Conservation (phyloP, 2,329 filamentous ascomycete genomes). For the Penicillium sp. region DNA sequence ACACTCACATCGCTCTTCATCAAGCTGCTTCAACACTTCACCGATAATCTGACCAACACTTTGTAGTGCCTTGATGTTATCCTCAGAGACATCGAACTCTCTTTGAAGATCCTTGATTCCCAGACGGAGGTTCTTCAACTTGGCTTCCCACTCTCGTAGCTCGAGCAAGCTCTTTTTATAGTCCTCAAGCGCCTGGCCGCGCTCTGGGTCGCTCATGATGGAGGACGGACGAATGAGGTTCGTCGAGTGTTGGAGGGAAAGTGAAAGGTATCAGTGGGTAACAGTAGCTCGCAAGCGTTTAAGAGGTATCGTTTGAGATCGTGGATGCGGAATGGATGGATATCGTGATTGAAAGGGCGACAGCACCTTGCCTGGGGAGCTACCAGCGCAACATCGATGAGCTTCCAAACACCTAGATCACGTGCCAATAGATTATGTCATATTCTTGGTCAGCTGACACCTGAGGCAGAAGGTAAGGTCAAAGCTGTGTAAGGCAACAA, state of each 20-base stretch:
- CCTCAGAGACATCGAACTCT: slow-evolving; percentile 95
- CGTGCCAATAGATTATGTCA: slow-evolving; percentile 24
- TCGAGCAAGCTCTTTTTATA: slow-evolving; percentile 85
- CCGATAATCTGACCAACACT: slow-evolving; percentile 99
- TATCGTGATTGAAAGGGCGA: slow-evolving; percentile 19
- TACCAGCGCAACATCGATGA: slow-evolving; percentile 25
- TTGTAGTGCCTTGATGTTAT: slow-evolving; percentile 99
- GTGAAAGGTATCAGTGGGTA: neutral
- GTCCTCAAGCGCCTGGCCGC: slow-evolving; percentile 70
- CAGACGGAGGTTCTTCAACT: slow-evolving; percentile 88
- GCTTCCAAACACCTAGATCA: slow-evolving; percentile 18
- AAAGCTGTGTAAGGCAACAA: slow-evolving; percentile 8
- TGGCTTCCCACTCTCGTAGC: slow-evolving; percentile 97
- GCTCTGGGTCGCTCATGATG: slow-evolving; percentile 55
- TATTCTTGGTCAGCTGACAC: slow-evolving; percentile 11
- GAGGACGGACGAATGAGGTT: slow-evolving; percentile 11
- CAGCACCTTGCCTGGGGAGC: slow-evolving; percentile 29
- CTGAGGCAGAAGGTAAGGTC: slow-evolving; percentile 3
- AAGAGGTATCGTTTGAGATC: neutral
- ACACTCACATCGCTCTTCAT: slow-evolving; percentile 92
- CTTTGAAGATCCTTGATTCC: slow-evolving; percentile 95
- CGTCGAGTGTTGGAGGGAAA: slow-evolving; percentile 1
- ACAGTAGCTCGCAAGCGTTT: neutral
- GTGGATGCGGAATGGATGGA: slow-evolving; percentile 11
- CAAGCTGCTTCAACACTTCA: slow-evolving; percentile 96